phyloP scores from a whole-genome alignment of 768 basidiomycete species.

The Boletus bicolor region DNA sequence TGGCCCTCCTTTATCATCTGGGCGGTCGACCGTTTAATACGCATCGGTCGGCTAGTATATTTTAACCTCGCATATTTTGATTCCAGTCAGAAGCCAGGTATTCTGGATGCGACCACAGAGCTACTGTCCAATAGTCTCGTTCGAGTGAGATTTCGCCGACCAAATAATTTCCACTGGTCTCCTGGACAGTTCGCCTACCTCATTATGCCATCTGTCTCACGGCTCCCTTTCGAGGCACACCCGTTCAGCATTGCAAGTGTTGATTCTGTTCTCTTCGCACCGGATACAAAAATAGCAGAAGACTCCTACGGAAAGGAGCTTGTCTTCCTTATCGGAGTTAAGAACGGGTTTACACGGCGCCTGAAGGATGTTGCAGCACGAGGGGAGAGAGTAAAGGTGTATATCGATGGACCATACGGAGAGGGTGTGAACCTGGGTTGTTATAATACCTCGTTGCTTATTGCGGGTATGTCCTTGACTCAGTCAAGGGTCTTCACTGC shows the following conservation, averaged over 20 bases:
- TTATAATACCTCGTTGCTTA: conserved; percentile 44
- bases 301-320: conserved; percentile 35
- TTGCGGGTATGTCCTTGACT: conserved; percentile 39
- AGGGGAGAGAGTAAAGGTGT: conserved; percentile 38
- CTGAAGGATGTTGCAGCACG: conserved; percentile 34
- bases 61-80: conserved; percentile 41
- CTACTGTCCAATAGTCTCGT: conserved; percentile 42
- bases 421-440: conserved; percentile 35
- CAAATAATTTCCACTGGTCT: conserved; percentile 45
- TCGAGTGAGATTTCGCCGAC: conserved; percentile 42
- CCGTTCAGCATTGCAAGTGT: conserved; percentile 56
- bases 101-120: conserved; percentile 37
- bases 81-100: conserved; percentile 16
- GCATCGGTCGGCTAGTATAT: conserved; percentile 39
- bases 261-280: conserved; percentile 18
- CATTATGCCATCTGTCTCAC: conserved; percentile 42
- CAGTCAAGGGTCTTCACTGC: neutral
- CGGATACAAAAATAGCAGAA: neutral
- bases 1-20: conserved; percentile 54
- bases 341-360: conserved; percentile 53
- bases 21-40: conserved; percentile 50
- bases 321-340: conserved; percentile 53
- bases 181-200: conserved; percentile 55
- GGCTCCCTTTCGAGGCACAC: conserved; percentile 46
- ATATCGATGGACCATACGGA: conserved; percentile 59